phyloP scores from a whole-genome alignment of 306 rosid genomes.

The Casuarina equisetifolia region DNA sequence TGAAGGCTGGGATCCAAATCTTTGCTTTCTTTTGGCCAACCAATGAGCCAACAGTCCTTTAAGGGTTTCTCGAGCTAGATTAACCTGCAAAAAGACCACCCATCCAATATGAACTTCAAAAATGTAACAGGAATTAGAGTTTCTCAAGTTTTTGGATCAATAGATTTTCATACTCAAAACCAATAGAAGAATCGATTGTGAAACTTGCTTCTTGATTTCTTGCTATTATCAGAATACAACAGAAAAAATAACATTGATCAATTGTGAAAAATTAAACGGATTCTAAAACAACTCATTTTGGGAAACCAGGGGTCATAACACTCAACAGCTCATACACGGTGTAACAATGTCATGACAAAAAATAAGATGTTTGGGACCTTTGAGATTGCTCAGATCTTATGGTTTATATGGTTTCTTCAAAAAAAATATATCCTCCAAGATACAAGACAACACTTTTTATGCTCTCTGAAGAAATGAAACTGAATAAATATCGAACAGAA shows the following conservation, averaged over 20 bases:
- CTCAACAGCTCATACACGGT: not conserved
- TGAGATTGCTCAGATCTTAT: not conserved
- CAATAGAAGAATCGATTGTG: slow-evolving; percentile 2
- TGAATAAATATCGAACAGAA: not conserved
- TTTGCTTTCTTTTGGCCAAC: slow-evolving; percentile 78
- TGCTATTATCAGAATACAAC: not conserved
- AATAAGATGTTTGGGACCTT: not conserved
- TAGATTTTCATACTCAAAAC: not conserved
- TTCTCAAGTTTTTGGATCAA: slow-evolving; percentile 12
- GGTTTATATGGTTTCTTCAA: not conserved
- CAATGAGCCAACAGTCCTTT: slow-evolving; percentile 95
- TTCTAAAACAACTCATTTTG: not conserved
- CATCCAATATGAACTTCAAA: slow-evolving; percentile 15
- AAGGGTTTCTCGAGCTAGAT: slow-evolving; percentile 93
- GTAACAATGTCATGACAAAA: not conserved
- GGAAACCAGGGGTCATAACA: slow-evolving; percentile 1
- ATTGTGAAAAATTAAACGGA: not conserved
- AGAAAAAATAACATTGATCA: not conserved
- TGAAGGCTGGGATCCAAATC: slow-evolving; percentile 62
- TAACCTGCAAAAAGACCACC: slow-evolving; percentile 57
- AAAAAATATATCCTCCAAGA: not conserved
- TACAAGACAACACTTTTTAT: not conserved
- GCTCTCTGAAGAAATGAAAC: not conserved
- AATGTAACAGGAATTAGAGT: slow-evolving; percentile 18
- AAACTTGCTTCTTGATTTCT: not conserved